Base-by-base conservation (phyloP, 768 basidiomycete species). In the Lentinula edodes region DNA sequence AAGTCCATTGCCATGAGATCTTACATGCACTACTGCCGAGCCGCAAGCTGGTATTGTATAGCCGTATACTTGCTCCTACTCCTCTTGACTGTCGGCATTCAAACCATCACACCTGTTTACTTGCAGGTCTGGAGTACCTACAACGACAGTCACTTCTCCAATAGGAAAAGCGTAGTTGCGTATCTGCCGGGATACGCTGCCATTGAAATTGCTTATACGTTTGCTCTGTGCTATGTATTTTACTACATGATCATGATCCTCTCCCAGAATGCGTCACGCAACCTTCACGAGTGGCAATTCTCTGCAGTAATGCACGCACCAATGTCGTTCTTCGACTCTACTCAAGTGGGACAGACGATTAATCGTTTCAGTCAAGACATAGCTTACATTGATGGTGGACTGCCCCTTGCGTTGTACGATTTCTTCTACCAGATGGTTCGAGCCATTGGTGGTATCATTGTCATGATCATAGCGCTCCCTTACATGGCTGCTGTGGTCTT, bases 401-500 rank as follows among this genome's bases (percentile, higher is more conserved):
- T 67, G n/a, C 18, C 58, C 61, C 82, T 85, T 62, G 73, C 82
- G 0, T 66, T 85, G 60, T 80, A 85, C 52, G 80, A 80, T 76
- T 71, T 83, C 51, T 68, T 78, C 35, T 62, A 66, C 13, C 86
- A 84, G 1, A 58, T 79, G 4, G 76, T 76, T 7, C 73, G 71
- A 41, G 80, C 84, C 36, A 45, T 81, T 35, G 82, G 85, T 39
- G 80, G 83, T 7, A 71, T 82, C 65, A 78, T 87, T 64, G 70
- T 88, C 42, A 78, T 88, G 63, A 76, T 79, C 4, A 75, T 82
- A 48, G 59, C 85, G 61, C 65, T 82, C 34, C 84, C 84, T 1
- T 84, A 82, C 73, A 84, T 88, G 75, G 73, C 84, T 58, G 75
- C 84, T 60, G 80, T 80, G 20, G 76, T 83, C 41, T 73, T 67